phyloP scores from a whole-genome alignment of 176 grass and related monocot species.

The Musa acuminata region DNA sequence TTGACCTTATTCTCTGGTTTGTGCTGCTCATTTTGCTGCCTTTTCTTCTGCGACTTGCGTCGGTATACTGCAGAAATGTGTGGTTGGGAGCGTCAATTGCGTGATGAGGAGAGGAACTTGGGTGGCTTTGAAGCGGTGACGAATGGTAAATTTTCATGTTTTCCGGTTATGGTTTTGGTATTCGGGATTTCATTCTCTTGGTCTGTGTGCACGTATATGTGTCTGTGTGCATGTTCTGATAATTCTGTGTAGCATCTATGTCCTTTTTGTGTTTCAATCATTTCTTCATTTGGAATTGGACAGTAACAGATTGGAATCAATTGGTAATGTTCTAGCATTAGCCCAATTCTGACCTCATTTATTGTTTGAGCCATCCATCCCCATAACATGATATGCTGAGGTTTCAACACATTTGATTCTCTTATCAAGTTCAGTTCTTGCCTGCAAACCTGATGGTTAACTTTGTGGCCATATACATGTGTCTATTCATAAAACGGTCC shows the following conservation, averaged over 20 bases:
- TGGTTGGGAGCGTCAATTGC: slow-evolving; percentile 51
- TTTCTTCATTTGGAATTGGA: too few relatives aligned
- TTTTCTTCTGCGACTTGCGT: slow-evolving; percentile 14
- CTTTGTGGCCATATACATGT: slow-evolving; percentile 10
- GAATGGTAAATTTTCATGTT: slow-evolving; percentile 36
- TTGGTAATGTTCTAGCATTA: too few relatives aligned
- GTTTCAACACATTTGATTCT: neutral
- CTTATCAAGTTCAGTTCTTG: neutral
- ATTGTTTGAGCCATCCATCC: too few relatives aligned
- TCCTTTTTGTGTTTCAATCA: too few relatives aligned
- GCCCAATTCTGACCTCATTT: too few relatives aligned
- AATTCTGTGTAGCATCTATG: too few relatives aligned
- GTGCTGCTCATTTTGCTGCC: neutral
- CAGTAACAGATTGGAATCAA: too few relatives aligned
- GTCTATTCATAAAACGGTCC: neutral
- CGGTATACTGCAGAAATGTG: slow-evolving; percentile 62
- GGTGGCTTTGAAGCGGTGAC: slow-evolving; percentile 33
- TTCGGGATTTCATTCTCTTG: neutral
- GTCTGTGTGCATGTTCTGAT: too few relatives aligned
- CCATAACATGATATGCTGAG: neutral
- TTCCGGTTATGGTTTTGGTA: neutral
- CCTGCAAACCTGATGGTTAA: neutral
- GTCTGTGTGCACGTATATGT: too few relatives aligned
- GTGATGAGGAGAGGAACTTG: slow-evolving; percentile 48
- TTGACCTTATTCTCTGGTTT: neutral